These are phyloP conservation scores for Penstemon eatonii DNA, from an alignment of 257 asterid species.

Conservation along the genomic window DNA sequence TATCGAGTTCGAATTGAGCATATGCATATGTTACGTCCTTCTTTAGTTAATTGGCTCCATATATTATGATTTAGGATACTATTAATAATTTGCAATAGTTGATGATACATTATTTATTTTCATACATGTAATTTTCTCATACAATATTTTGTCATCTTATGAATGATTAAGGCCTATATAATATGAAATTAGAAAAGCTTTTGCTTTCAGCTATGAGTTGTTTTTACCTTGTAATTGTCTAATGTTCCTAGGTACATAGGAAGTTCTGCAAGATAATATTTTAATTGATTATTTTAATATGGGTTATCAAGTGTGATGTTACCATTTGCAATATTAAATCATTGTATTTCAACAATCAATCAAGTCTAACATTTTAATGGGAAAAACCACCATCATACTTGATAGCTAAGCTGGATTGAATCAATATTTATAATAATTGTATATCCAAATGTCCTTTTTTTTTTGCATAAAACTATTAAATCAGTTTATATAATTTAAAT, in stretches of 20 bases:
- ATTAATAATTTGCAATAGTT: too few relatives aligned
- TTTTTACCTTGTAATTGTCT: constrained; percentile 28
- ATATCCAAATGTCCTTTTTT: too few relatives aligned
- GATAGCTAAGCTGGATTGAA: not conserved
- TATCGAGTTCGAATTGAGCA: too few relatives aligned
- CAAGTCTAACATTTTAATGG: not conserved
- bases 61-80: too few relatives aligned
- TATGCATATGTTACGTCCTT: too few relatives aligned
- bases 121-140: too few relatives aligned
- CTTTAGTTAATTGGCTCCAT: too few relatives aligned
- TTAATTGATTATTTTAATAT: not conserved
- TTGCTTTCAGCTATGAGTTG: not conserved
- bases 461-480: too few relatives aligned
- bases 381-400: constrained; percentile 12
- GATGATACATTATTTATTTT: too few relatives aligned
- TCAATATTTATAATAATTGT: too few relatives aligned
- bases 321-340: constrained; percentile 12
- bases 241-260: constrained; percentile 14
- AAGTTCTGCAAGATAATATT: constrained; percentile 22
- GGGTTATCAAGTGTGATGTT: not conserved
- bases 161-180: too few relatives aligned
- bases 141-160: not conserved
- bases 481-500: too few relatives aligned
- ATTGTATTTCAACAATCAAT: not conserved
- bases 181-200: constrained; percentile 1